Percentiles rank a stretch among this genome's conserved stretches.
phyloP scores from a whole-genome alignment of 1,139 yeast species.

The Kurtzmaniella quercitrusa region DNA sequence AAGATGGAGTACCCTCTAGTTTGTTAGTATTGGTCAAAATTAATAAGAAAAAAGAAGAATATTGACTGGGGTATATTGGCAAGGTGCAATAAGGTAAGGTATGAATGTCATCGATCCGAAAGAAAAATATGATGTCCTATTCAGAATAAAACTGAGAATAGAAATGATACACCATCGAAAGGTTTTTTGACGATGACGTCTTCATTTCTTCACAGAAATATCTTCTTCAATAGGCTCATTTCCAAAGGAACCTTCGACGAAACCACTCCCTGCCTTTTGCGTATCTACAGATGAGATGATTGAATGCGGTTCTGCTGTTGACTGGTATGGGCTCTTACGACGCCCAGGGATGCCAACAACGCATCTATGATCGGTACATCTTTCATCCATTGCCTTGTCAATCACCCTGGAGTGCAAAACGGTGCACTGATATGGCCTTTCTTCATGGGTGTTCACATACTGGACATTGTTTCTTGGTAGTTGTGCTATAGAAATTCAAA shows the following conservation, averaged over 20 bases:
- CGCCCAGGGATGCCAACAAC: not conserved
- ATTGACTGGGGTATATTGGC: conserved; percentile 10
- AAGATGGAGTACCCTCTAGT: conserved; percentile 99
- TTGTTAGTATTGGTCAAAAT: conserved; percentile 8
- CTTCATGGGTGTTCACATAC: conserved; percentile 6
- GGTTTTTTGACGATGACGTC: too few relatives aligned
- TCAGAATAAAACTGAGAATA: too few relatives aligned
- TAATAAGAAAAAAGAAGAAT: conserved; percentile 13
- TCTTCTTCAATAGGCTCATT: too few relatives aligned
- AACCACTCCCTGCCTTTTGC: too few relatives aligned
- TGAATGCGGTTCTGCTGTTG: too few relatives aligned
- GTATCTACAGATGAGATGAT: too few relatives aligned
- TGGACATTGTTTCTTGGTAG: conserved; percentile 10
- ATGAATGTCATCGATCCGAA: conserved; percentile 14
- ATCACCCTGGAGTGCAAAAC: not conserved
- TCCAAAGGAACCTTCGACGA: too few relatives aligned
- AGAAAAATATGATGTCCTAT: too few relatives aligned
- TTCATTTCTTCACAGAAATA: too few relatives aligned
- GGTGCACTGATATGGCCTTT: not conserved
- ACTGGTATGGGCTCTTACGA: not conserved
- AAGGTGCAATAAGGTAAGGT: too few relatives aligned
- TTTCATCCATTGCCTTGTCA: not conserved
- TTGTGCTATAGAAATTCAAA: conserved; percentile 6
- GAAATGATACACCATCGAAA: too few relatives aligned
- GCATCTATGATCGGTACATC: not conserved